Evolutionary conservation across 2,329 filamentous ascomycete genomes (phyloP).

Genomic region (Hirsutella thompsonii): DNA sequence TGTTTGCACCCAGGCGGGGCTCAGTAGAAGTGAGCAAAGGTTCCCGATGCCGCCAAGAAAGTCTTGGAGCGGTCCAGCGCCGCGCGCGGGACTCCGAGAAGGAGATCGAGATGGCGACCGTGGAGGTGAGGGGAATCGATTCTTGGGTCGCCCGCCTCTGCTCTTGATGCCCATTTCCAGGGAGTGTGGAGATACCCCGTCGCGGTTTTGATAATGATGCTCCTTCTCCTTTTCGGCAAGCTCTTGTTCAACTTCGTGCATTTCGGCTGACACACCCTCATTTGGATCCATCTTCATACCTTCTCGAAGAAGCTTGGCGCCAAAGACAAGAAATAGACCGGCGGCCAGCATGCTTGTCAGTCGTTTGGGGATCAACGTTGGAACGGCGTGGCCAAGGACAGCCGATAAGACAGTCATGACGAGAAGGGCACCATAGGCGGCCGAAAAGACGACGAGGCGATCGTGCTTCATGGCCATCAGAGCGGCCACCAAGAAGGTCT

Average conservation of each 20-base stretch:
- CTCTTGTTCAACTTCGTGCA: slow-evolving; percentile 93
- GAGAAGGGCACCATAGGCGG: slow-evolving; percentile 82
- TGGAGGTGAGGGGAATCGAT: slow-evolving; percentile 66
- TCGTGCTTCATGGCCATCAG: slow-evolving; percentile 99
- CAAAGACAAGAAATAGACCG: slow-evolving; percentile 79
- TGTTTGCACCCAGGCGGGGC: slow-evolving; percentile 95
- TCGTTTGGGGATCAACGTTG: slow-evolving; percentile 78
- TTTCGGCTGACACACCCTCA: slow-evolving; percentile 89
- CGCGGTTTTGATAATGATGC: slow-evolving; percentile 46
- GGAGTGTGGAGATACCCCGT: slow-evolving; percentile 58
- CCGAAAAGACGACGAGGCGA: slow-evolving; percentile 82
- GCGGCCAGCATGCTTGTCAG: slow-evolving; percentile 82
- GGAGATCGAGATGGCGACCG: slow-evolving; percentile 71
- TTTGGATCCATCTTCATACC: slow-evolving; percentile 79
- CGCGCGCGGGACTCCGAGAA: slow-evolving; percentile 43
- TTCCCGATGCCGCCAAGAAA: slow-evolving; percentile 61
- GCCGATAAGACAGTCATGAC: slow-evolving; percentile 94
- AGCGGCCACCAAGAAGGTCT: slow-evolving; percentile 93
- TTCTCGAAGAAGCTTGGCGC: slow-evolving; percentile 70
- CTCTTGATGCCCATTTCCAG: slow-evolving; percentile 67
- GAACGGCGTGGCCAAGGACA: slow-evolving; percentile 82
- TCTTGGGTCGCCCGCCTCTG: slow-evolving; percentile 59
- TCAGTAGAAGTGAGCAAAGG: slow-evolving; percentile 74
- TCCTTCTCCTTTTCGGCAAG: slow-evolving; percentile 87
- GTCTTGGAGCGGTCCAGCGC: slow-evolving; percentile 23